Conservation (phyloP, 2,329 filamentous ascomycete genomes). For the Trichoderma guizhouense region DNA sequence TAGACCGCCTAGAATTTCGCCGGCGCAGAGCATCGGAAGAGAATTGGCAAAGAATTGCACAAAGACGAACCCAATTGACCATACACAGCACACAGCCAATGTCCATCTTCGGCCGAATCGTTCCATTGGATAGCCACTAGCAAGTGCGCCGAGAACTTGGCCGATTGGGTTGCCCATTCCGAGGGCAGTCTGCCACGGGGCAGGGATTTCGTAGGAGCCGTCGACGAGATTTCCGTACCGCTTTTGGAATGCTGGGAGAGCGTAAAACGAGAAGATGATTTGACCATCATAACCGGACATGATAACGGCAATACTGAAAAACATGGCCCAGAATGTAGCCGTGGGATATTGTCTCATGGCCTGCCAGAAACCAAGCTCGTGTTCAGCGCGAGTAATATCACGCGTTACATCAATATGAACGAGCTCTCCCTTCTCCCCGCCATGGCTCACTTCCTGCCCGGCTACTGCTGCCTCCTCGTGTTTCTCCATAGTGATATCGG, state of each 20-base stretch:
- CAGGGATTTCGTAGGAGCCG: constrained; percentile 44
- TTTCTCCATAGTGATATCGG: constrained; percentile 3
- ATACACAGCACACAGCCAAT: constrained; percentile 41
- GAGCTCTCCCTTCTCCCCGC: not conserved
- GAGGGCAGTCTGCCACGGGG: constrained; percentile 48
- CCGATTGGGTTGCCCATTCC: constrained; percentile 45
- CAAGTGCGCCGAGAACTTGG: constrained; percentile 43
- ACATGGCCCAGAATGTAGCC: constrained; percentile 30
- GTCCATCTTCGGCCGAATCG: constrained; percentile 44
- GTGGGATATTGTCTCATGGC: constrained; percentile 37
- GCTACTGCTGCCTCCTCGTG: not conserved
- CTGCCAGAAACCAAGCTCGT: constrained; percentile 31
- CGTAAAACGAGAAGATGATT: constrained; percentile 39
- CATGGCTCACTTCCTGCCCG: not conserved
- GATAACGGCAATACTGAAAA: constrained; percentile 30
- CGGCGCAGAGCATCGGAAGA: constrained; percentile 53
- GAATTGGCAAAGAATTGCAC: constrained; percentile 61
- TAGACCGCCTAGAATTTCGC: constrained; percentile 59
- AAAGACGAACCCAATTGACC: constrained; percentile 54
- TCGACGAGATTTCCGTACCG: constrained; percentile 31
- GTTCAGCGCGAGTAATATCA: constrained; percentile 24
- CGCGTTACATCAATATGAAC: constrained; percentile 25
- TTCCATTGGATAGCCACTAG: constrained; percentile 32
- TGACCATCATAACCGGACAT: constrained; percentile 36
- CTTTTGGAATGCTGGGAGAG: constrained; percentile 31